These are phyloP conservation scores for Carpinus fangiana DNA, from an alignment of 306 rosid genomes.

Conservation along the genomic window DNA sequence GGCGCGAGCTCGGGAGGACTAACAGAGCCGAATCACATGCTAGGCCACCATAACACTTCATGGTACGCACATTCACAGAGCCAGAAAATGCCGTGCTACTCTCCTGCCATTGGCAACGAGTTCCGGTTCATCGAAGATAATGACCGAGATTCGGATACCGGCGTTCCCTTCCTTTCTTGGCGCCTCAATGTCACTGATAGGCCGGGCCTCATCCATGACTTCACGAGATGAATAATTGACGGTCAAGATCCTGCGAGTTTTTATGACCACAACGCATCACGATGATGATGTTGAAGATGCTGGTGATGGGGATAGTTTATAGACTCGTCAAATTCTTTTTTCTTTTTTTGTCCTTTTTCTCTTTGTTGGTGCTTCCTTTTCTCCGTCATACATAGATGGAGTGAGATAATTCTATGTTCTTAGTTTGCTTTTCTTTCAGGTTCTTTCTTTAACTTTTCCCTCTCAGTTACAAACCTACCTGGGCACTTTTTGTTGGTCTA, in stretches of 20 bases:
- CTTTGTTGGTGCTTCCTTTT: conserved; percentile 39
- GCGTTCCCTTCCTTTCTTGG: conserved; percentile 88
- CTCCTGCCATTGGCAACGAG: conserved; percentile 57
- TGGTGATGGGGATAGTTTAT: conserved; percentile 43
- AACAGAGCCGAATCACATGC: conserved; percentile 49
- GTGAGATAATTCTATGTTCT: conserved; percentile 62
- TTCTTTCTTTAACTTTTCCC: conserved; percentile 36
- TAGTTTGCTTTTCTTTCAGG: conserved; percentile 43
- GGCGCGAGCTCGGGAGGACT: conserved; percentile 27
- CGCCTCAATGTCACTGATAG: conserved; percentile 86
- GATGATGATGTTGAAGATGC: conserved; percentile 43
- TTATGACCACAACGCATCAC: conserved; percentile 38
- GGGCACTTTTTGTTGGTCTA: conserved; percentile 33
- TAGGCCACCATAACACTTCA: conserved; percentile 39
- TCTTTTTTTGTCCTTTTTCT: conserved; percentile 17
- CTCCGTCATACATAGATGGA: conserved; percentile 50
- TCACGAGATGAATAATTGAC: conserved; percentile 58
- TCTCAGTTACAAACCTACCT: conserved; percentile 42
- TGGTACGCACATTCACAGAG: conserved; percentile 52
- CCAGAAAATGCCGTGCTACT: conserved; percentile 62
- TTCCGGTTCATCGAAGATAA: conserved; percentile 53
- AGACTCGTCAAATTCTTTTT: conserved; percentile 28
- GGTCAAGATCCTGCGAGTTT: conserved; percentile 39
- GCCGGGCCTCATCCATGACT: conserved; percentile 86
- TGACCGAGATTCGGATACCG: conserved; percentile 42